Evolutionary conservation across 164 flowering plant species (phyloP).

Genomic region (Stephania japonica): DNA sequence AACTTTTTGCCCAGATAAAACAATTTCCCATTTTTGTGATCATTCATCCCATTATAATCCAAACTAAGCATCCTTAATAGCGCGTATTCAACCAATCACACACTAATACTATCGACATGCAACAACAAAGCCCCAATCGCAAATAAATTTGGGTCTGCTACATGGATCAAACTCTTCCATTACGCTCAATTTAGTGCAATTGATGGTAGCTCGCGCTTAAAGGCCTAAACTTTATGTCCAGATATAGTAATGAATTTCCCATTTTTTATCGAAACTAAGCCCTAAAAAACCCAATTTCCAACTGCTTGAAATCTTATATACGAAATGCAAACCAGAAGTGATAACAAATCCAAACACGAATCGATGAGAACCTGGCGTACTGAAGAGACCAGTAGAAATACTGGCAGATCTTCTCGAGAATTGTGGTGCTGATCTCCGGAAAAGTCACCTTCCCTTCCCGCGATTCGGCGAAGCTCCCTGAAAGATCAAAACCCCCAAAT

Average conservation of each 20-base stretch:
- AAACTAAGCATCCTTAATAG: not conserved
- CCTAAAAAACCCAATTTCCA: not conserved
- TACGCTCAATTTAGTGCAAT: too few relatives aligned
- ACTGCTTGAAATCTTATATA: too few relatives aligned
- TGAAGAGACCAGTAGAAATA: slow-evolving; percentile 96
- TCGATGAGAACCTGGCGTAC: slow-evolving; percentile 51
- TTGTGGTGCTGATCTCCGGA: slow-evolving; percentile 83
- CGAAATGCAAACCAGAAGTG: not conserved
- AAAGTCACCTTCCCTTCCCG: slow-evolving; percentile 78
- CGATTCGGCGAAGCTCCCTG: slow-evolving; percentile 79
- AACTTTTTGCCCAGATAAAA: not conserved
- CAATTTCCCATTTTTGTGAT: not conserved
- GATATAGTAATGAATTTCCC: too few relatives aligned
- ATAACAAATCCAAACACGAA: not conserved
- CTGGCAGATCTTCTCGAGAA: slow-evolving; percentile 96
- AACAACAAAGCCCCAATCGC: too few relatives aligned
- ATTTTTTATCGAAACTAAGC: not conserved
- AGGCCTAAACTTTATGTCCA: too few relatives aligned
- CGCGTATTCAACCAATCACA: not conserved
- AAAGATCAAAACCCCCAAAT: slow-evolving; percentile 5
- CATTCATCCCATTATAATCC: not conserved
- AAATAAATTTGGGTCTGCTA: too few relatives aligned
- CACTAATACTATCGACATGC: not conserved
- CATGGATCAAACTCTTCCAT: too few relatives aligned
- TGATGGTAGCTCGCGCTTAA: too few relatives aligned